Evolutionary conservation across 208 protist species (phyloP), one percentile per base, ranked within the genome.

Genomic region (Trypanosoma conorhini): DNA sequence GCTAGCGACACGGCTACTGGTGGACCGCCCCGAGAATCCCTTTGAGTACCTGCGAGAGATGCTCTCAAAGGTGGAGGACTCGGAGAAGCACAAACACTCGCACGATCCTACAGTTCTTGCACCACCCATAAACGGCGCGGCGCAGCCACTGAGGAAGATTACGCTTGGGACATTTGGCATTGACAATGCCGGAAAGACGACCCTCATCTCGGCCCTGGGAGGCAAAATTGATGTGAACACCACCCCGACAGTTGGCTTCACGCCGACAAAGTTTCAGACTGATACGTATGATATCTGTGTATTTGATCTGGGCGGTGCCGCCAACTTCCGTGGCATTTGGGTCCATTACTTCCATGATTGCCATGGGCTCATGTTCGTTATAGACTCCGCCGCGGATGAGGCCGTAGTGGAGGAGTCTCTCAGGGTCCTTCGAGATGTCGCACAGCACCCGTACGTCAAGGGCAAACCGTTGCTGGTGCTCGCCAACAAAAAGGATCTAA

Each of bases 401-500:
- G 79, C 77, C 61, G 81, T 72, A 9, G 55, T 95, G 67, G 40
- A 67, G 55, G 87, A 93, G 72, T 86, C 90, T 52, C 78, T 94
- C 40, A 59, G 84, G 54, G 81, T 82, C 26, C 77, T 98, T 57
- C 65, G 77, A 28, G 69, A 88, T 26, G 80, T 99, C 12, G 76
- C 99, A 24, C 68, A 85, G 57, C 91, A 99, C 75, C 86, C 92
- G 76, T 92, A 98, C 59, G 79, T 99, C 4, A 80, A 89, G 28
- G 98, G 98, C 22, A 99, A 99, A 54, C 98, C 98, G n/a, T 66
- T 99, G 30, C 83, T 99, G 4, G 85, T 99, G 38, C 96, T 99
- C 40, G 98, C 98, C 24, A 99, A 99, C 86, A 99, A 99, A 89
- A 98, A 99, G 81, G 99, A 99, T 80, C 72, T 99, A 24, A 69